Conservation (phyloP, 176 grass and related monocot species). For the Thinopyrum elongatum region DNA sequence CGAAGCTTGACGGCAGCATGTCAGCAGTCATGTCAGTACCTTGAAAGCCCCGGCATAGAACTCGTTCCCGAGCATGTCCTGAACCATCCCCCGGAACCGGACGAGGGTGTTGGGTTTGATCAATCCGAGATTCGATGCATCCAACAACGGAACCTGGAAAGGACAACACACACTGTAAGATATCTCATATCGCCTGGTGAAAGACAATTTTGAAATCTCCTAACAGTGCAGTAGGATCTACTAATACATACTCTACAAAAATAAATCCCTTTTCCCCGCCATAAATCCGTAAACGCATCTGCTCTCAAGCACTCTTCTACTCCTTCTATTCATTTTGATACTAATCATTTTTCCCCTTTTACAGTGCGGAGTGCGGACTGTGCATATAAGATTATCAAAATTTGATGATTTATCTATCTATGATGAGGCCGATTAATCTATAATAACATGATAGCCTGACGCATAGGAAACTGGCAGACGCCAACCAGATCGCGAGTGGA, state of each 20-base stretch:
- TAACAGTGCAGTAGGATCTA: neutral
- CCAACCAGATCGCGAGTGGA: neutral
- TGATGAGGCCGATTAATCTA: neutral
- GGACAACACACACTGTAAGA: neutral
- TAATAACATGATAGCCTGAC: neutral
- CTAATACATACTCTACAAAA: neutral
- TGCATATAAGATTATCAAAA: neutral
- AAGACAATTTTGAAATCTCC: neutral
- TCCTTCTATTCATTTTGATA: neutral
- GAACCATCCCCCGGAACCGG: slow-evolving; percentile 82
- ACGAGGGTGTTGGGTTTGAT: slow-evolving; percentile 91
- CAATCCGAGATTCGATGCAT: slow-evolving; percentile 57
- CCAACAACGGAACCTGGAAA: slow-evolving; percentile 71
- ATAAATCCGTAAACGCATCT: neutral
- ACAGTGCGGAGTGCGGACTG: neutral
- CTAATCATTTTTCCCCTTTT: neutral
- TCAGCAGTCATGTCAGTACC: slow-evolving; percentile 26
- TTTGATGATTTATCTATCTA: neutral
- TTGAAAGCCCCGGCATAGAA: slow-evolving; percentile 86
- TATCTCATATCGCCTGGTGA: neutral
- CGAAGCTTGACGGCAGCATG: neutral
- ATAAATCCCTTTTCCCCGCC: neutral
- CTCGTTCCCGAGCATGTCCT: slow-evolving; percentile 96
- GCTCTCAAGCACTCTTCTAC: neutral
- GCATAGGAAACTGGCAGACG: too few species aligned